Evolutionary conservation across 2,329 filamentous ascomycete genomes (phyloP), one percentile per base, ranked within the genome.

Genomic region (Rhynchosporium agropyri): DNA sequence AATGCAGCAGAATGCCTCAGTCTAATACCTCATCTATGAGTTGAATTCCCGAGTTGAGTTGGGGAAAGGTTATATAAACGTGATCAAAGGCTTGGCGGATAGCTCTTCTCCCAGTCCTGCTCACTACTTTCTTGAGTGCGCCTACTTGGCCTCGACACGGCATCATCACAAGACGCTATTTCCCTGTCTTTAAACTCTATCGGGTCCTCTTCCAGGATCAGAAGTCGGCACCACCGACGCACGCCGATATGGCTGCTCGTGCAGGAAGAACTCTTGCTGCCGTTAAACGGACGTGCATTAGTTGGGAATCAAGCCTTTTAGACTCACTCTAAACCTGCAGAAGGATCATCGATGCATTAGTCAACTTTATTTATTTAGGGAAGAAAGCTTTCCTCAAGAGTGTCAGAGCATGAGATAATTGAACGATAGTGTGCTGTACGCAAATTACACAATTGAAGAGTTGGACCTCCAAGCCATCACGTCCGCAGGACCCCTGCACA

Each of bases 51-150:
- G n/a, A 7, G 13, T n/a, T 10, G 8, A 46, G 5, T 20, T 46
- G 43, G 43, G 20, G 3, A 8, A 28, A 33, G 20, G 8, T 7
- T 15, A 15, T 29, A 57, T 40, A 20, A 20, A 45, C 54, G 54
- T 57, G 54, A 26, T 43, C 4, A 13, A 46, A 33, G 40, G 45
- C 54, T 57, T 57, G 54, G 54, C 29, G 54, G 54, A 33, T 15
- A 13, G 31, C 13, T 54, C 51, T 54, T 42, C 20, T 26, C 33
- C 20, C n/a, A 54, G 12, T 3, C 15, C 9, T n/a, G n/a, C 15
- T 45, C 15, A 20, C n/a, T 45, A 46, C 26, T n/a, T n/a, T 8
- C 20, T 26, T 20, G n/a, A 46, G 51, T 12, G 26, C 40, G 50
- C n/a, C 2, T 13, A 20, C 51, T 20, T 42, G 33, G 51, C 40